Conservation (phyloP, 345 rosid genomes). For the Gossypium anomalum region DNA sequence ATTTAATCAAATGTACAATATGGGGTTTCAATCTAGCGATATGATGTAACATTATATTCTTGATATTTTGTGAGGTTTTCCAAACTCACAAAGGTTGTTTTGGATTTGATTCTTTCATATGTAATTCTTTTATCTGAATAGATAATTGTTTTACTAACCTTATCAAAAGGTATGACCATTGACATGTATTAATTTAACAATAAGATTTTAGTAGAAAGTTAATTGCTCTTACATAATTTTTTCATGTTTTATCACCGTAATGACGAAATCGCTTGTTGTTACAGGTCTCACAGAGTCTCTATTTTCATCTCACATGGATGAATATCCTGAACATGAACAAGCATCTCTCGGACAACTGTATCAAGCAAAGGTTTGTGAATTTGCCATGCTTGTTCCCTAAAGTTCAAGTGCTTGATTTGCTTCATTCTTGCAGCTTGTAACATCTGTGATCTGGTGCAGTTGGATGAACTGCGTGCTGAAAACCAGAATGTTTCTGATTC, state of each 20-base stretch:
- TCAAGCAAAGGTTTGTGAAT: slow-evolving; percentile 64
- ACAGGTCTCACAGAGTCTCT: slow-evolving; percentile 91
- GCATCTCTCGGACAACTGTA: slow-evolving; percentile 90
- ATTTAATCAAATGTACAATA: not conserved
- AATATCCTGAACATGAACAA: slow-evolving; percentile 91
- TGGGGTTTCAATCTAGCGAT: not conserved
- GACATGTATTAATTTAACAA: not conserved
- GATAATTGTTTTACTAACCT: not conserved
- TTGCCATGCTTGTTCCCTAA: slow-evolving; percentile 16
- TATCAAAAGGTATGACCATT: not conserved
- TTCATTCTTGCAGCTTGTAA: slow-evolving; percentile 5
- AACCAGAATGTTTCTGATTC: slow-evolving; percentile 67
- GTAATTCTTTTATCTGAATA: not conserved
- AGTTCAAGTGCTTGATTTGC: slow-evolving; percentile 8
- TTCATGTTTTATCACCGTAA: not conserved
- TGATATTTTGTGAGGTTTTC: not conserved
- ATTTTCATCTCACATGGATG: slow-evolving; percentile 91
- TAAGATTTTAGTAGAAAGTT: not conserved
- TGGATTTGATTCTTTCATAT: not conserved
- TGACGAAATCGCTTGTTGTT: slow-evolving; percentile 16
- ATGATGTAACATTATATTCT: not conserved
- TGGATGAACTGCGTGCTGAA: slow-evolving; percentile 91
- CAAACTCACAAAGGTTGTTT: not conserved
- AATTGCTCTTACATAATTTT: not conserved
- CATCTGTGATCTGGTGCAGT: slow-evolving; percentile 40